phyloP scores from a whole-genome alignment of 2,329 filamentous ascomycete genomes.

The Ophiostoma piceae region DNA sequence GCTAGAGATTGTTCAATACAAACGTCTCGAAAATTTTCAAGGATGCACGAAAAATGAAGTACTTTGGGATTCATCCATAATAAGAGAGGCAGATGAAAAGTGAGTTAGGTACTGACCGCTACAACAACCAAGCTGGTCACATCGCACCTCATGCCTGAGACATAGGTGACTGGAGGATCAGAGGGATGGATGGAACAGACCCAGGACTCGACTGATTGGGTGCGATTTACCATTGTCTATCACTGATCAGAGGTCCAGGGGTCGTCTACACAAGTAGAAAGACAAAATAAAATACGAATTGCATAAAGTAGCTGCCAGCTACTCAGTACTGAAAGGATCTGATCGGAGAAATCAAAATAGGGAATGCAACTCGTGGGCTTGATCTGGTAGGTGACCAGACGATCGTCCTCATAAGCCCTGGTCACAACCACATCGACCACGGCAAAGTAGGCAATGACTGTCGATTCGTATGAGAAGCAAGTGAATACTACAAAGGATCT shows the following conservation, averaged over 20 bases:
- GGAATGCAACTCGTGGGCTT: constrained; percentile 8
- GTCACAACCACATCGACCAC: neutral
- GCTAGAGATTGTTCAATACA: too few species aligned
- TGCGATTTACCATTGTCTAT: neutral
- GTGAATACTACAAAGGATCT: neutral
- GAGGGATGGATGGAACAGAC: constrained; percentile 1
- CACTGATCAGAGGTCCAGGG: neutral
- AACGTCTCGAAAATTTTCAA: too few species aligned
- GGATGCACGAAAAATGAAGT: too few species aligned
- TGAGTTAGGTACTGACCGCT: neutral
- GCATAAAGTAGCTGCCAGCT: neutral
- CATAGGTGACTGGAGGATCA: neutral
- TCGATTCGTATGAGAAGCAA: neutral
- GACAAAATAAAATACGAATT: neutral
- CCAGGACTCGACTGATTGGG: neutral
- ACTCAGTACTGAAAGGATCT: neutral
- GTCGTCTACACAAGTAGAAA: neutral
- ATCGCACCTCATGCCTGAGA: neutral
- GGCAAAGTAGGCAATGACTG: neutral
- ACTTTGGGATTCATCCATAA: too few species aligned
- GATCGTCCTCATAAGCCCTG: neutral
- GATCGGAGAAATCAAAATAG: neutral
- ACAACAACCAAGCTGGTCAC: neutral
- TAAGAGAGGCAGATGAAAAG: too few species aligned
- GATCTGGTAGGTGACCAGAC: neutral